Evolutionary conservation across 192 early-diverging fungal genomes (phyloP).

Genomic region (Coemansia sp.): DNA sequence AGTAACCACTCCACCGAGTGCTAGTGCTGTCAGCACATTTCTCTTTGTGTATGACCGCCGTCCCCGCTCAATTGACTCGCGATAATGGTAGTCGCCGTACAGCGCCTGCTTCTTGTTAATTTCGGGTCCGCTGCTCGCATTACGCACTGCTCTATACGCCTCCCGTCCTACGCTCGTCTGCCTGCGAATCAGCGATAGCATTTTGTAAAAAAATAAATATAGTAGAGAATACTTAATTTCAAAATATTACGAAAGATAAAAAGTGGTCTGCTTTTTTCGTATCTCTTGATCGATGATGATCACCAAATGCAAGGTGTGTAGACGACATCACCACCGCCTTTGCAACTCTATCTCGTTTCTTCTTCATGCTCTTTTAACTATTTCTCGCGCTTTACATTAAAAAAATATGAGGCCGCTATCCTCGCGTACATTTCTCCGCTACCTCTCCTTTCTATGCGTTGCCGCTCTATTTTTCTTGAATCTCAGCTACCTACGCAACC

Average conservation of each 20-base stretch:
- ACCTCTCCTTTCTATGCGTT: not conserved
- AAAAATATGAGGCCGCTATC: not conserved
- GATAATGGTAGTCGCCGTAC: conserved; percentile 46
- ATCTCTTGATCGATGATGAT: not conserved
- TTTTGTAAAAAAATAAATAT: not conserved
- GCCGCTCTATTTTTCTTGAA: not conserved
- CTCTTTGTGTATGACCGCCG: conserved; percentile 31
- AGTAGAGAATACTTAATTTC: not conserved
- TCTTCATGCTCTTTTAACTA: not conserved
- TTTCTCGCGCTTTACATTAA: not conserved
- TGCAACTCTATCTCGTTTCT: not conserved
- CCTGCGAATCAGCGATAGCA: conserved; percentile 4
- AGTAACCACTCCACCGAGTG: conserved; percentile 14
- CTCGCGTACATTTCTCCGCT: not conserved
- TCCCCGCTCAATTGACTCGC: conserved; percentile 51
- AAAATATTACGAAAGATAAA: not conserved
- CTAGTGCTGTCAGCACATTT: conserved; percentile 36
- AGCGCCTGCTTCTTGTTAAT: conserved; percentile 8
- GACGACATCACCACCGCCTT: not conserved
- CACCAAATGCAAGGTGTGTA: not conserved
- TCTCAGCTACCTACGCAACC: conserved; percentile 5
- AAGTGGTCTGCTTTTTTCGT: not conserved
- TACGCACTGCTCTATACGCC: not conserved
- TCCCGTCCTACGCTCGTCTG: conserved; percentile 1
- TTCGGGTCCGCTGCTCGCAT: not conserved